Evolutionary conservation across 345 rosid genomes (phyloP).

Genomic region (Euphorbia tirucalli): DNA sequence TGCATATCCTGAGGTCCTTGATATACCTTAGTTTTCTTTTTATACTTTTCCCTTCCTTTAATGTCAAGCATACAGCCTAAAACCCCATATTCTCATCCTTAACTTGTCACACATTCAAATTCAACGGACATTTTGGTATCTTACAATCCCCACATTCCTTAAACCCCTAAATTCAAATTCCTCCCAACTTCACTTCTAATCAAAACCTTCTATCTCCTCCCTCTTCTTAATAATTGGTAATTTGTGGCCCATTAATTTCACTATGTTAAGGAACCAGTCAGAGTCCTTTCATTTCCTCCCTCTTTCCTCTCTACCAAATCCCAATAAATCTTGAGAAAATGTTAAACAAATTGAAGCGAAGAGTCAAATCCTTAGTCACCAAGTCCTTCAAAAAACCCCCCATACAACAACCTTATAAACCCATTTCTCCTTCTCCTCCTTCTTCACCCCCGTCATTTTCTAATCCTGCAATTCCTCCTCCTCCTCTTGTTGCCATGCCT

Average conservation of each 20-base stretch:
- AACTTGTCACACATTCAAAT: constrained; percentile 8
- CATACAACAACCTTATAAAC: neutral
- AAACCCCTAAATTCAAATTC: neutral
- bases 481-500: constrained; percentile 8
- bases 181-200: constrained; percentile 13
- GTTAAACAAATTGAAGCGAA: constrained; percentile 13
- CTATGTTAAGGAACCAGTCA: constrained; percentile 5
- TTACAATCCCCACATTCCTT: constrained; percentile 18
- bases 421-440: neutral
- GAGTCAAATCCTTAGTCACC: constrained; percentile 12
- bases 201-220: neutral
- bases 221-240: neutral
- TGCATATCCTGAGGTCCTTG: no score
- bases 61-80: constrained; percentile 20
- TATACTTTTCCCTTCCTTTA: no score
- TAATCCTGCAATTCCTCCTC: constrained; percentile 10
- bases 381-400: constrained; percentile 18
- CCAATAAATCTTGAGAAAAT: neutral
- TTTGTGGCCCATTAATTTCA: neutral
- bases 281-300: neutral
- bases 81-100: no score
- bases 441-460: constrained; percentile 25
- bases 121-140: neutral
- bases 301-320: constrained; percentile 13
- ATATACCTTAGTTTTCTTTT: no score